A percentile compares a stretch with the other conserved stretches of the same genome.
Evolutionary conservation across 2,329 filamentous ascomycete genomes (phyloP).

Genomic region (Calonectria pauciramosa): DNA sequence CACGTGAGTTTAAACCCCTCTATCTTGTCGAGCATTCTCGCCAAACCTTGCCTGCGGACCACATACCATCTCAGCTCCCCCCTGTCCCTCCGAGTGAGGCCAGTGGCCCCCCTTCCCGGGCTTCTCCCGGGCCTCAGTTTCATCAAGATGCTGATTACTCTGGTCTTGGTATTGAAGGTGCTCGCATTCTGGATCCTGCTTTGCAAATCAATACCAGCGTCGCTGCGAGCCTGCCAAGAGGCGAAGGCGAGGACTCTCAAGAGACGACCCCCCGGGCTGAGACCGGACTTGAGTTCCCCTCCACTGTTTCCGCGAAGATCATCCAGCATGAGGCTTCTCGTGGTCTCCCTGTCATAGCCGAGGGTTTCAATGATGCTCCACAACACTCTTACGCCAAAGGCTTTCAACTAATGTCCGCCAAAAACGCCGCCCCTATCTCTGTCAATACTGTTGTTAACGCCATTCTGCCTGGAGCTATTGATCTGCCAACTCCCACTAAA

Average conservation of each 20-base stretch:
- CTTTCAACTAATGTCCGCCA: slow-evolving; percentile 55
- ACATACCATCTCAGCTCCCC: slow-evolving; percentile 62
- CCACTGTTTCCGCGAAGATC: not conserved
- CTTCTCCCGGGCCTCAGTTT: slow-evolving; percentile 49
- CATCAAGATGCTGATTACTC: slow-evolving; percentile 47
- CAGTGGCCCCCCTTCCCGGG: slow-evolving; percentile 54
- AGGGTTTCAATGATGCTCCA: not conserved
- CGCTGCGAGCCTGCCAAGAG: slow-evolving; percentile 47
- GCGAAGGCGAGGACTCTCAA: slow-evolving; percentile 71
- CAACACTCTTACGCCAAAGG: slow-evolving; percentile 29
- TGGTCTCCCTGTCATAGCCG: not conserved
- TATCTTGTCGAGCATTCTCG: slow-evolving; percentile 80
- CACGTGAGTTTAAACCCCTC: slow-evolving; percentile 82
- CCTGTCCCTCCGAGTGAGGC: slow-evolving; percentile 64
- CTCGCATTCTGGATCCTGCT: slow-evolving; percentile 37
- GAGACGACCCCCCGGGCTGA: slow-evolving; percentile 78
- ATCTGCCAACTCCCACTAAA: slow-evolving; percentile 44
- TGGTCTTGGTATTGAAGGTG: slow-evolving; percentile 35
- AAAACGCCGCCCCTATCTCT: slow-evolving; percentile 56
- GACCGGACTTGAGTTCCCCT: slow-evolving; percentile 47
- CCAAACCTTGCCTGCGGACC: slow-evolving; percentile 51
- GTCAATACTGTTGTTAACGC: slow-evolving; percentile 44
- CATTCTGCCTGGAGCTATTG: slow-evolving; percentile 37
- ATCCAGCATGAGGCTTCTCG: slow-evolving; percentile 12
- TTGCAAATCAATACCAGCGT: slow-evolving; percentile 59